Evolutionary conservation across 2,329 filamentous ascomycete species (phyloP).

Genomic region (Colletotrichum shisoi): DNA sequence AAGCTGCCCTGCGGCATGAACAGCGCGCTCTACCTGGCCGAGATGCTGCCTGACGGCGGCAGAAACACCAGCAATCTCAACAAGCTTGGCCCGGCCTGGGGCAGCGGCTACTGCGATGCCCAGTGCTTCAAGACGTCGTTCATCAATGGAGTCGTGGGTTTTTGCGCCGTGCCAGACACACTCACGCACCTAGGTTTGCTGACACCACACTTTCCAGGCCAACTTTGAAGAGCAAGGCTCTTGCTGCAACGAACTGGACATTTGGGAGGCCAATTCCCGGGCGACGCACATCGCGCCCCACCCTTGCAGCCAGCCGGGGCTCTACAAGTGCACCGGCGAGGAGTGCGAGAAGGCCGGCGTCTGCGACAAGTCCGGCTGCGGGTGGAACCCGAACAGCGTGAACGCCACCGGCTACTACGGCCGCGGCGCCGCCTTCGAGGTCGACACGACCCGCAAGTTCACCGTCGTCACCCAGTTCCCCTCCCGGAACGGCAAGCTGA

Average conservation of each 20-base stretch:
- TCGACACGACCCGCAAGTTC: slow-evolving; percentile 44
- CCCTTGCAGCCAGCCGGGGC: slow-evolving; percentile 58
- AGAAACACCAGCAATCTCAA: slow-evolving; percentile 57
- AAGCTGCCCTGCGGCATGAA: slow-evolving; percentile 71
- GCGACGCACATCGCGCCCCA: slow-evolving; percentile 67
- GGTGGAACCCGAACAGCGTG: slow-evolving; percentile 49
- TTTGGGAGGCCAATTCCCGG: slow-evolving; percentile 70
- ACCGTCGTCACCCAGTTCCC: slow-evolving; percentile 57
- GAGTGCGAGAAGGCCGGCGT: slow-evolving; percentile 46
- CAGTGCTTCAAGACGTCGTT: slow-evolving; percentile 60
- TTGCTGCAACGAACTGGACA: slow-evolving; percentile 74
- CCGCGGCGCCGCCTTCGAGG: slow-evolving; percentile 39
- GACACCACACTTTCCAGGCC: slow-evolving; percentile 48
- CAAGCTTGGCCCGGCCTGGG: slow-evolving; percentile 66
- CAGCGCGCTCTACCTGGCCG: slow-evolving; percentile 69
- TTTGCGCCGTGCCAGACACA: slow-evolving; percentile 43
- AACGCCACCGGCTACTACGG: slow-evolving; percentile 41
- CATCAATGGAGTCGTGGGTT: slow-evolving; percentile 54
- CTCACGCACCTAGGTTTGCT: slow-evolving; percentile 43
- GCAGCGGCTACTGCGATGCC: slow-evolving; percentile 68
- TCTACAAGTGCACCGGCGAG: slow-evolving; percentile 49
- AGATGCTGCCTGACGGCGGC: slow-evolving; percentile 70
- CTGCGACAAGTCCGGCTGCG: slow-evolving; percentile 52
- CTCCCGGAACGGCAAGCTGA: slow-evolving; percentile 47
- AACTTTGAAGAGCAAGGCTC: slow-evolving; percentile 66